Conservation (phyloP, 805 yeast genomes). For the Pichia membranifaciens region DNA sequence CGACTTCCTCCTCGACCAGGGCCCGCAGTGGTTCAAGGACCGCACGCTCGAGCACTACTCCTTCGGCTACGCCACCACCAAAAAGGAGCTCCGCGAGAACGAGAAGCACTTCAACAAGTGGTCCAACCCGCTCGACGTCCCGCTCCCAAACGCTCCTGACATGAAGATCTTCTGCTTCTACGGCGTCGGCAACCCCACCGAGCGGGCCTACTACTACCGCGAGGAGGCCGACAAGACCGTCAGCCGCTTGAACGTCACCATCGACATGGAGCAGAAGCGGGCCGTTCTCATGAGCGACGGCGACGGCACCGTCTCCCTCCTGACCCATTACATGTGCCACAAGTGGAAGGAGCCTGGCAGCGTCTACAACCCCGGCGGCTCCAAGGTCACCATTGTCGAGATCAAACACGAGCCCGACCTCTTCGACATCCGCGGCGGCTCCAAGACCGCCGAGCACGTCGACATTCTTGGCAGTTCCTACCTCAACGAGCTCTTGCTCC, state of each 20-base stretch:
- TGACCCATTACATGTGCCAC: slow-evolving; percentile 88
- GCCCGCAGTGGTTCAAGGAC: slow-evolving; percentile 73
- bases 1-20: slow-evolving; percentile 52
- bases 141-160: slow-evolving; percentile 90
- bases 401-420: slow-evolving; percentile 89
- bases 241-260: slow-evolving; percentile 59
- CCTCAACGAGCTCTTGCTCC: slow-evolving; percentile 76
- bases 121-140: slow-evolving; percentile 91
- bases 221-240: slow-evolving; percentile 53
- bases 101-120: slow-evolving; percentile 73
- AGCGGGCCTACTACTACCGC: slow-evolving; percentile 81
- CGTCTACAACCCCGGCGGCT: slow-evolving; percentile 73
- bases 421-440: slow-evolving; percentile 94
- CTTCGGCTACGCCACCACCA: slow-evolving; percentile 62
- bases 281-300: slow-evolving; percentile 87
- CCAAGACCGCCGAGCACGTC: slow-evolving; percentile 96
- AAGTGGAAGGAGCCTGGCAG: slow-evolving; percentile 68
- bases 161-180: slow-evolving; percentile 84
- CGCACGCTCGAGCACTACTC: slow-evolving; percentile 70
- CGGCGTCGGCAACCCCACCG: slow-evolving; percentile 97
- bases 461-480: slow-evolving; percentile 93
- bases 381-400: slow-evolving; percentile 76
- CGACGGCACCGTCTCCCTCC: slow-evolving; percentile 87
- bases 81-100: slow-evolving; percentile 55
- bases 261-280: slow-evolving; percentile 55